Base-by-base conservation (phyloP, 495 filamentous ascomycete species). In the Talaromyces borbonicus region DNA sequence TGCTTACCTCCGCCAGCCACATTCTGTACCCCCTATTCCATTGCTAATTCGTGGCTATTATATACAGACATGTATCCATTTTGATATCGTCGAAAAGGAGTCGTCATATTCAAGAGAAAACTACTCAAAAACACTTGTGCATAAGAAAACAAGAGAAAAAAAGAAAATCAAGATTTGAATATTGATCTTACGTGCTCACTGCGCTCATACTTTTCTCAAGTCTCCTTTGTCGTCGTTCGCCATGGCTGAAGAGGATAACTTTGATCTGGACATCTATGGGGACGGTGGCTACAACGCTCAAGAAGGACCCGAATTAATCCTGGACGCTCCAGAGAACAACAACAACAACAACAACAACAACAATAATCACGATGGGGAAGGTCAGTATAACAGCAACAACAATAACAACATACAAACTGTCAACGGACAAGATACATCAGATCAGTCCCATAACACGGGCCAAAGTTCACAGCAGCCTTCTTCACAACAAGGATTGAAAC, bases 261-360 rank as follows among this genome's bases (percentile, higher is more conserved):
- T 96, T 74, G 92, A 97, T 61, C 94, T 96, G 74, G 93, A 97
- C 63, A 89, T 96, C 66, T 96, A 95, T 62, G 90, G 87, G 51
- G 85, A 96, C 60, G 80, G 82, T 46, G 73, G 75, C 47, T 67
- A 65, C 48, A 68, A 60, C 49, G 56, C 56, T 44, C 67, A 66
- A 37, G 68, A 72, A 20, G 63, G 72, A 20, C 72, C 65, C 52
- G 73, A 73, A 32, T 49, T 71, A 27, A 65, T 65, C 22, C 50
- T 69, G 51, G 58, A 73, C 51, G 55, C 57, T n/a, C 53, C 59
- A 6, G 58, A 66, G 37, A 54, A 60, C 5, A 58, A 54, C 29
- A 51, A 47, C n/a, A n/a, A n/a, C n/a, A n/a, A 22, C 16, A 37
- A 64, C 43, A 52, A 50, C 4, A 52, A 53, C n/a, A 48, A 54